A percentile compares a stretch with the other conserved stretches of the same genome.
Evolutionary conservation across 257 asterid species (phyloP).

Genomic region (Plectranthus barbatus): DNA sequence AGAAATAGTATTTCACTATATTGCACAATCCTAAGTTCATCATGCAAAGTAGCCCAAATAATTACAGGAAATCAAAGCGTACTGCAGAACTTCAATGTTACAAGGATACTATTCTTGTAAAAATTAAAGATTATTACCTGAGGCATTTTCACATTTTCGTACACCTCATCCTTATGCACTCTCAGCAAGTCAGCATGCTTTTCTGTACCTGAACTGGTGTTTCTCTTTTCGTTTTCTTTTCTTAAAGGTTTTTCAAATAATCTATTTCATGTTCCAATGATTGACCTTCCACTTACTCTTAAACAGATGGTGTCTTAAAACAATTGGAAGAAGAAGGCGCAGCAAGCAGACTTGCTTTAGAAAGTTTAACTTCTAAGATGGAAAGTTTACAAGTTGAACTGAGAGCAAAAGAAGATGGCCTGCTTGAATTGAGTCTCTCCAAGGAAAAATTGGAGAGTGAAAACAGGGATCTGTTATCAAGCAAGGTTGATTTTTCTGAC

Average conservation of each 20-base stretch:
- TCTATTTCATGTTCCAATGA: constrained; percentile 9
- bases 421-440: constrained; percentile 37
- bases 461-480: constrained; percentile 42
- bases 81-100: background rate
- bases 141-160: constrained; percentile 7
- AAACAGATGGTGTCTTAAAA: constrained; percentile 52
- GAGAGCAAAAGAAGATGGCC: constrained; percentile 51
- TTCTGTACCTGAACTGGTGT: background rate
- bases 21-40: background rate
- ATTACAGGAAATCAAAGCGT: background rate
- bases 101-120: too few species aligned
- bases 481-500: constrained; percentile 41
- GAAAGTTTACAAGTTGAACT: constrained; percentile 54
- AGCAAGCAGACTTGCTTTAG: constrained; percentile 39
- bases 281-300: background rate
- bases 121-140: background rate
- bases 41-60: too few species aligned
- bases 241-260: background rate
- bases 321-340: constrained; percentile 53
- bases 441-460: constrained; percentile 56
- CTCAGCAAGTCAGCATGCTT: constrained; percentile 7
- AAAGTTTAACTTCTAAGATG: constrained; percentile 54
- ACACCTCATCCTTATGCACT: background rate
- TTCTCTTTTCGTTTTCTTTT: background rate
- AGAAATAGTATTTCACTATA: background rate